Base-by-base conservation (phyloP, 2,329 filamentous ascomycete species). In the Fusarium hostae region DNA sequence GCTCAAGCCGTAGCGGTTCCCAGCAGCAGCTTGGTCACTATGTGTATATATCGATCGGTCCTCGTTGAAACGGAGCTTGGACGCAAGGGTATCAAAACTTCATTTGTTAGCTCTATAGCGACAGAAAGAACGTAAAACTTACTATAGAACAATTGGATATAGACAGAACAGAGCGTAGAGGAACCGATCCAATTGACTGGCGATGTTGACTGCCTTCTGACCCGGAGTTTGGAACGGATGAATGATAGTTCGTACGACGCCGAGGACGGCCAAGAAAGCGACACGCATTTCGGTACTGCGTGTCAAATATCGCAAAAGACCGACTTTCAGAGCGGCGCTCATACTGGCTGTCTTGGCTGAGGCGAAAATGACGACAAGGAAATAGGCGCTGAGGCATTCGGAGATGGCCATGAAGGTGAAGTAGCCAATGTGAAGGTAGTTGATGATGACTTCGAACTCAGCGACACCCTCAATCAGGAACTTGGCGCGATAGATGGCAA, bases 81-180 rank as follows among this genome's bases (percentile, higher is more conserved):
- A 80, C 9, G 79, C 79, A 10, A 81, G 75, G 0, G 79, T 76
- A 40, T 81, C 79, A 9, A 81, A 78, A 20, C 79, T 77, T 6
- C 3, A 10, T 12, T 0, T 4, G 6, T 52, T 47, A 61, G 40
- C 15, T 37, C 26, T 9, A 2, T 13, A 35, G 4, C 4, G 4
- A 7, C 1, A 9, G 11, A 4, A 6, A 22, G 1, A 2, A 6
- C 9, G n/a, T 6, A 4, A 34, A 3, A 59, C 81, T 70, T 63
- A 83, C 81, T 79, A 81, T 62, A 84, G 75, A 28, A 84, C 77
- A 2, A 82, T 75, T 0, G 82, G 82, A 26, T 83, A 84, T 2
- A 83, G 47, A 52, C 82, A 84, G 61, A 83, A 81, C 1, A 84
- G 51, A 1, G 81, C 80, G 22, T 83, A 83, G 6, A 79, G 78